Evolutionary conservation across 2,329 filamentous ascomycete genomes (phyloP).

Genomic region (Seiridium unicorne): DNA sequence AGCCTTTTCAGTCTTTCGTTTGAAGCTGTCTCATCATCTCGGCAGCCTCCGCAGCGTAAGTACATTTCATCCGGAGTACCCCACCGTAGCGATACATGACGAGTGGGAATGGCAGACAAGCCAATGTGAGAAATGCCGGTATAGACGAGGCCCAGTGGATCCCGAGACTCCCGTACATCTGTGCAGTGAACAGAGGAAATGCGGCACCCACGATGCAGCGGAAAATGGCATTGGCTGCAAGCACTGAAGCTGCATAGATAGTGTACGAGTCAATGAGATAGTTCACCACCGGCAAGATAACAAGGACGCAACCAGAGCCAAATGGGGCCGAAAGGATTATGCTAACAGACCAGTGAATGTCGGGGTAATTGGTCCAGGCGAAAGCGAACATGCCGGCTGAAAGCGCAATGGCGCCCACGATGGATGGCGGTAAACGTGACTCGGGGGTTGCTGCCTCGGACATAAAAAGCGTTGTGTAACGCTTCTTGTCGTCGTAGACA

Average conservation of each 20-base stretch:
- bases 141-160: background rate
- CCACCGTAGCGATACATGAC: background rate
- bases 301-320: constrained; percentile 39
- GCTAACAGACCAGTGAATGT: constrained; percentile 48
- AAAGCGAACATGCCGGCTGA: constrained; percentile 65
- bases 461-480: constrained; percentile 28
- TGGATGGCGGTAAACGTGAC: constrained; percentile 56
- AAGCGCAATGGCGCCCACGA: constrained; percentile 58
- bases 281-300: constrained; percentile 53
- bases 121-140: background rate
- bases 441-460: constrained; percentile 58
- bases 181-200: background rate
- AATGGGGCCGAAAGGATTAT: constrained; percentile 25
- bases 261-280: constrained; percentile 51
- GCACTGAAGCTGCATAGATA: constrained; percentile 66
- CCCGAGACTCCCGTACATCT: background rate
- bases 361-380: constrained; percentile 58
- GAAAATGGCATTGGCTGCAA: constrained; percentile 66
- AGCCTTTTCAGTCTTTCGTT: too few species aligned
- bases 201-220: constrained; percentile 25
- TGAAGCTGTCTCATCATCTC: too few species aligned
- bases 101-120: background rate
- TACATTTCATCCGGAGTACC: too few species aligned
- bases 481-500: constrained; percentile 17
- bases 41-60: too few species aligned